phyloP scores from a whole-genome alignment of 331 rosid genomes.

The Erythrophleum ivorense region DNA sequence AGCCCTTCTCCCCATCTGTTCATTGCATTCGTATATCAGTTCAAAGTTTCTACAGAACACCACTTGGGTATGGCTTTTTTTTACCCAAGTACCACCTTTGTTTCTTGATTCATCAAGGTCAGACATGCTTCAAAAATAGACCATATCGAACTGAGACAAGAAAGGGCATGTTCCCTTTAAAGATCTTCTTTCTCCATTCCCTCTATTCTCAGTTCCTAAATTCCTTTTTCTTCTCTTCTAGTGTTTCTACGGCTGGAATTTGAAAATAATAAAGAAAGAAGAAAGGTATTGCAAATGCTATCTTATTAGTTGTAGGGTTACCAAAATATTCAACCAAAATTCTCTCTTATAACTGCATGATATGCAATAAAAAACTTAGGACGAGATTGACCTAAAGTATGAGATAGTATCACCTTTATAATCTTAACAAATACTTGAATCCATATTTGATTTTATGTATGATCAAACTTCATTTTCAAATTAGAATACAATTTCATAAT shows the following conservation, averaged over 20 bases:
- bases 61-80: neutral
- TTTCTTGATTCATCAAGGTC: conserved; percentile 23
- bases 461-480: no score
- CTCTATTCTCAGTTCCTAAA: neutral
- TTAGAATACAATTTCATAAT: no score
- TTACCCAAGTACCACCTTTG: conserved; percentile 23
- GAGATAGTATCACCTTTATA: no score
- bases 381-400: no score
- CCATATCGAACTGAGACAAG: no score
- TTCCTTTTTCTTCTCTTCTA: neutral
- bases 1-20: conserved; percentile 12
- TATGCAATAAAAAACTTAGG: neutral
- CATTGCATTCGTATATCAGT: conserved; percentile 25
- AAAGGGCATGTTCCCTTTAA: no score
- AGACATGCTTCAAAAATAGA: neutral
- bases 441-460: no score
- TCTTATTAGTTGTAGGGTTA: neutral
- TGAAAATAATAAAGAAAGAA: no score
- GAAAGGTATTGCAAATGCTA: neutral
- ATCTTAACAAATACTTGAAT: no score
- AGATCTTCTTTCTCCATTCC: neutral
- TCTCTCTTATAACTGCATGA: neutral
- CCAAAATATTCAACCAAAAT: neutral
- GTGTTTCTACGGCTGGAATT: no score
- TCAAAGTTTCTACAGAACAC: neutral